phyloP scores from a whole-genome alignment of 1,284 basidiomycete genomes.

The Boletus austroedulis region DNA sequence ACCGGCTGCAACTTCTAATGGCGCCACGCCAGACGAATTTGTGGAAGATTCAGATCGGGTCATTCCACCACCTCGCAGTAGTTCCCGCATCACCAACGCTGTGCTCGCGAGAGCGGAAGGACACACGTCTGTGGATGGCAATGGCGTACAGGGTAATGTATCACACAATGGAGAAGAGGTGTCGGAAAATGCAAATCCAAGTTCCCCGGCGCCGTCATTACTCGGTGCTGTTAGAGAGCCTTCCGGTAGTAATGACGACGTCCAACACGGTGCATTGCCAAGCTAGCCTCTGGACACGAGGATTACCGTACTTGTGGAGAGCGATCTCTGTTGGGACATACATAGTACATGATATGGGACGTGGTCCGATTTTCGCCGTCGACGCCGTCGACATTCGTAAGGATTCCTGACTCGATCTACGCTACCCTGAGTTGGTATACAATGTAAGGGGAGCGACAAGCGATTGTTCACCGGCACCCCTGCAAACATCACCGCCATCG shows the following conservation, averaged over 20 bases:
- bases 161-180: conserved; percentile 6
- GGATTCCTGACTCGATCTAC: conserved; percentile 27
- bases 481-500: conserved; percentile 7
- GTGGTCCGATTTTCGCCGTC: conserved; percentile 10
- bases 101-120: conserved; percentile 10
- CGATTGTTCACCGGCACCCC: not conserved
- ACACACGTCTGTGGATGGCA: conserved; percentile 6
- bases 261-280: conserved; percentile 1
- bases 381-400: not conserved
- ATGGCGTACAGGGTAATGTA: not conserved
- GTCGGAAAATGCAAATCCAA: conserved; percentile 10
- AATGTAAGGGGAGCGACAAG: not conserved
- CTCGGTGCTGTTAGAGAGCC: not conserved
- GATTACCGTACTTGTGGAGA: conserved; percentile 16
- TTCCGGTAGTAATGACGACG: conserved; percentile 14
- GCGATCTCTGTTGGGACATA: not conserved
- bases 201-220: conserved; percentile 4
- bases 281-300: conserved; percentile 11
- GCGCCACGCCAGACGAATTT: conserved; percentile 9
- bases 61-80: conserved; percentile 17
- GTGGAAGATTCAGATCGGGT: conserved; percentile 19
- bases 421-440: not conserved
- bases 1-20: conserved; percentile 8
- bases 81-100: conserved; percentile 14
- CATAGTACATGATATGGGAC: not conserved